phyloP scores from a whole-genome alignment of 768 basidiomycete species.

The Xerocomellus chrysenteron region DNA sequence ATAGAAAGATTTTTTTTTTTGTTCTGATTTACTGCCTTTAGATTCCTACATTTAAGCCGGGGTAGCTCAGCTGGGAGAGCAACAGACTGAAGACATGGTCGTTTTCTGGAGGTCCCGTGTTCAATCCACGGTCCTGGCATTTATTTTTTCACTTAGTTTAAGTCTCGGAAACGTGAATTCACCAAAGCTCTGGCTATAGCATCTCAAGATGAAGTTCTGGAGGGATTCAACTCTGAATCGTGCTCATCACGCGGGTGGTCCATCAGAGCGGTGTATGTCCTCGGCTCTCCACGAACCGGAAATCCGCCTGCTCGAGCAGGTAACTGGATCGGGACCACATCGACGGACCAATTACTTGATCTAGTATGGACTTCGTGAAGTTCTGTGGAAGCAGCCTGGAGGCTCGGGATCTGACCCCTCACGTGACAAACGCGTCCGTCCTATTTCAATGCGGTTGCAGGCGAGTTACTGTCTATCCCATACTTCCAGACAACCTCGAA shows the following conservation, averaged over 20 bases:
- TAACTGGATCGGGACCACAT: not conserved
- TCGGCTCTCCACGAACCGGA: not conserved
- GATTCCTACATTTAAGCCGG: slow-evolving; percentile 35
- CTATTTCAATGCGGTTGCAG: slow-evolving; percentile 12
- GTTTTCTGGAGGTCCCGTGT: slow-evolving; percentile 46
- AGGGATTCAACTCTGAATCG: not conserved
- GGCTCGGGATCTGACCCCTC: not conserved
- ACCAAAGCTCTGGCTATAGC: too few relatives aligned
- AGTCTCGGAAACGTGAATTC: not conserved
- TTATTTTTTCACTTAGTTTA: not conserved
- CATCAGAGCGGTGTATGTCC: not conserved
- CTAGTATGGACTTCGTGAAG: not conserved
- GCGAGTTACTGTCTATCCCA: not conserved
- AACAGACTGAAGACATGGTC: slow-evolving; percentile 55
- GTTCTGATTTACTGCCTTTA: not conserved
- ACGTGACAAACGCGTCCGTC: slow-evolving; percentile 21
- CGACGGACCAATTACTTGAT: not conserved
- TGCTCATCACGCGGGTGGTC: not conserved
- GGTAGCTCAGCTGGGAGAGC: slow-evolving; percentile 77
- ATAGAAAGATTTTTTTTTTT: not conserved
- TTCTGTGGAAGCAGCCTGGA: not conserved
- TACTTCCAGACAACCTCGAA: not conserved
- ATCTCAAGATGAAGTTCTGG: not conserved
- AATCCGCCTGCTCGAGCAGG: not conserved
- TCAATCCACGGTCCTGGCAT: slow-evolving; percentile 57